These are phyloP conservation scores for Verticillium nubilum DNA, from an alignment of 2,329 filamentous ascomycete genomes.

Conservation along the genomic window DNA sequence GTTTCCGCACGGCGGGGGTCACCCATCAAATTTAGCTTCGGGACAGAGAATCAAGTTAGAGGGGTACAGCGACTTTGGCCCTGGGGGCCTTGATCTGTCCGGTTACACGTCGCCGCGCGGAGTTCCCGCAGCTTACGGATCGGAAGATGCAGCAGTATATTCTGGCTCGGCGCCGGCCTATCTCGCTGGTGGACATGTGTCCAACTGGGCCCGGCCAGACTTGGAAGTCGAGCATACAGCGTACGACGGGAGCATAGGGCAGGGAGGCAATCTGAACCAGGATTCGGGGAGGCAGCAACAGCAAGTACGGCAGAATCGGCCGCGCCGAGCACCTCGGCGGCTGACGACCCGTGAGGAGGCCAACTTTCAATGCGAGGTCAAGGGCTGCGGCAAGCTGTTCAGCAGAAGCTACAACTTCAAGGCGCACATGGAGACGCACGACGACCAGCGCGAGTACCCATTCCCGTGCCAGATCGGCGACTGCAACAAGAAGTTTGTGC, in stretches of 20 bases:
- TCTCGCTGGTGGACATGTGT: conserved; percentile 9
- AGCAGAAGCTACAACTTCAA: conserved; percentile 83
- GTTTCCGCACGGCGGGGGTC: conserved; percentile 5
- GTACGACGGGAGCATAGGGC: conserved; percentile 2
- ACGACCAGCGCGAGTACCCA: conserved; percentile 65
- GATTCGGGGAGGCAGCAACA: conserved; percentile 11
- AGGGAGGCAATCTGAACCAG: neutral
- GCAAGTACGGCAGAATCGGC: conserved; percentile 16
- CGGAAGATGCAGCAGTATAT: conserved; percentile 6
- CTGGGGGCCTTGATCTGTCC: conserved; percentile 25
- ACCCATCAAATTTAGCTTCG: conserved; percentile 11
- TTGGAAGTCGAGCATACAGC: conserved; percentile 17
- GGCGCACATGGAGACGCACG: conserved; percentile 79
- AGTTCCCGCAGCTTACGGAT: conserved; percentile 24
- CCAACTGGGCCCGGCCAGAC: conserved; percentile 33
- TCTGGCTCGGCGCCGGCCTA: conserved; percentile 5
- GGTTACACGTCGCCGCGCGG: conserved; percentile 36
- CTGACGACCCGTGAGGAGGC: conserved; percentile 64
- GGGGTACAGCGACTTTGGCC: conserved; percentile 25
- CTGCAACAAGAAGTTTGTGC: conserved; percentile 72
- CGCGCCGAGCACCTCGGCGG: conserved; percentile 37
- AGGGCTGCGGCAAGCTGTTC: conserved; percentile 72
- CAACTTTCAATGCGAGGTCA: conserved; percentile 62
- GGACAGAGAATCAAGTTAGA: conserved; percentile 34
- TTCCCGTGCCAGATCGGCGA: conserved; percentile 60